A percentile compares a stretch with the other conserved stretches of the same genome.
Evolutionary conservation across 1,139 yeast genomes (phyloP).

Genomic region (Debaryomycetaceae sp.): DNA sequence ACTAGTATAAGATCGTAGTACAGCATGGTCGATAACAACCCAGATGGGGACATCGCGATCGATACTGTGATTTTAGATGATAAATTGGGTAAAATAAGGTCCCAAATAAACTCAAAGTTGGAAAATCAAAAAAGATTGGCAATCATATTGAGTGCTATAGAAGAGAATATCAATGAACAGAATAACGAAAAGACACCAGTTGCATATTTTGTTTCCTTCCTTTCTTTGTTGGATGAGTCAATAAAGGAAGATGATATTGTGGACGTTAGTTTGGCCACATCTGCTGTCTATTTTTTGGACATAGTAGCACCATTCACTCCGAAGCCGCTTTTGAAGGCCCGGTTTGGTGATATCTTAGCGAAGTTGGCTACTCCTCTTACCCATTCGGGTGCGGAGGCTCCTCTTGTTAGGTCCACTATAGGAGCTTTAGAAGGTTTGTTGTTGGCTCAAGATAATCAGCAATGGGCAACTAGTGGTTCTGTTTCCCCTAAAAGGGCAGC

Average conservation of each 20-base stretch:
- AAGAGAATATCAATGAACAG: constrained; percentile 78
- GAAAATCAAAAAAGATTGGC: constrained; percentile 76
- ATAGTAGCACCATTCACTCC: constrained; percentile 76
- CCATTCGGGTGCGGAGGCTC: constrained; percentile 71
- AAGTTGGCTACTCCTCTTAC: constrained; percentile 81
- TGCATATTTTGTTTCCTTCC: constrained; percentile 79
- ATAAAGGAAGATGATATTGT: constrained; percentile 50
- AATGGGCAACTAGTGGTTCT: constrained; percentile 59
- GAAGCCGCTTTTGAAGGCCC: constrained; percentile 59
- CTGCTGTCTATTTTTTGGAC: constrained; percentile 81
- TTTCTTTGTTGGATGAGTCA: constrained; percentile 77
- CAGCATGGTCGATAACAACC: constrained; percentile 32
- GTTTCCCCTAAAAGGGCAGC: constrained; percentile 82
- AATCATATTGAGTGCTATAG: constrained; percentile 82
- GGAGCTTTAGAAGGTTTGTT: constrained; percentile 82
- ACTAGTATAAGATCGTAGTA: background rate
- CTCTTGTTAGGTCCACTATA: constrained; percentile 75
- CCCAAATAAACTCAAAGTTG: constrained; percentile 69
- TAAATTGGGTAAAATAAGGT: constrained; percentile 64
- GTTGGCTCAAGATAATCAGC: constrained; percentile 72
- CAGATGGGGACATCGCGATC: constrained; percentile 39
- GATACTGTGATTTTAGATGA: constrained; percentile 57
- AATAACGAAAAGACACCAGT: constrained; percentile 58
- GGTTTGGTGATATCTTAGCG: constrained; percentile 72
- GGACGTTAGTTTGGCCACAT: constrained; percentile 63